phyloP scores from a whole-genome alignment of 2,329 filamentous ascomycete species.

The Chaetomiaceae sp. region DNA sequence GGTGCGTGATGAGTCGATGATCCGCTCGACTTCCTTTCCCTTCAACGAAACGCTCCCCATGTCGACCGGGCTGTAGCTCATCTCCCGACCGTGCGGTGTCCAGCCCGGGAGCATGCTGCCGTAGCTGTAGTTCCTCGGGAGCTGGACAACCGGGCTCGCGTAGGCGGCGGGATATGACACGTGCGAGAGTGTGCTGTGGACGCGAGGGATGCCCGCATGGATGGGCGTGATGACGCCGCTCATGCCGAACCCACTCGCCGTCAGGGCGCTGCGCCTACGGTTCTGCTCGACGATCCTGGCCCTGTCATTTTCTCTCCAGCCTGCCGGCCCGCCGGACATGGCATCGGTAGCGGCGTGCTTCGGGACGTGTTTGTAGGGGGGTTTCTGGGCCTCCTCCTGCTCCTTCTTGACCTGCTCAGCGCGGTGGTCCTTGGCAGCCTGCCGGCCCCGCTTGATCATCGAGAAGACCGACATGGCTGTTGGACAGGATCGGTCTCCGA shows the following conservation, averaged over 20 bases:
- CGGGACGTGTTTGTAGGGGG: constrained; percentile 56
- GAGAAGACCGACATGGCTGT: constrained; percentile 53
- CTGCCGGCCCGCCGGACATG: constrained; percentile 48
- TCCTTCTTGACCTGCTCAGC: constrained; percentile 45
- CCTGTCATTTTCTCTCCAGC: constrained; percentile 45
- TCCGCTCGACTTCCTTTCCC: constrained; percentile 40
- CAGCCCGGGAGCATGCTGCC: constrained; percentile 35
- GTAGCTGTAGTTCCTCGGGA: constrained; percentile 43
- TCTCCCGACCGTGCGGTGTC: constrained; percentile 29
- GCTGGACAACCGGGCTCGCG: constrained; percentile 35
- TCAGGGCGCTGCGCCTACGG: constrained; percentile 45
- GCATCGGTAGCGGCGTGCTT: constrained; percentile 58
- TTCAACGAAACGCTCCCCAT: constrained; percentile 30
- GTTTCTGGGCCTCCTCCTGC: constrained; percentile 37
- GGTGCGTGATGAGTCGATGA: constrained; percentile 31
- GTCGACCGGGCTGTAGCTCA: constrained; percentile 29
- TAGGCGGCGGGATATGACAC: constrained; percentile 43
- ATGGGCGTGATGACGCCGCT: constrained; percentile 27
- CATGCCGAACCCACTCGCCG: constrained; percentile 33
- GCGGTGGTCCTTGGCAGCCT: constrained; percentile 52
- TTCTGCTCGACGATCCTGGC: constrained; percentile 47
- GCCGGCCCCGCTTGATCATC: constrained; percentile 46
- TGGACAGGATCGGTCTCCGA: not conserved
- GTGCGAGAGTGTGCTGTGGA: constrained; percentile 43
- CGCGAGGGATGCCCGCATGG: constrained; percentile 41